These are phyloP conservation scores for Paecilomyces dactylethromorphus DNA, from an alignment of 2,329 filamentous ascomycete species.

Conservation along the genomic window DNA sequence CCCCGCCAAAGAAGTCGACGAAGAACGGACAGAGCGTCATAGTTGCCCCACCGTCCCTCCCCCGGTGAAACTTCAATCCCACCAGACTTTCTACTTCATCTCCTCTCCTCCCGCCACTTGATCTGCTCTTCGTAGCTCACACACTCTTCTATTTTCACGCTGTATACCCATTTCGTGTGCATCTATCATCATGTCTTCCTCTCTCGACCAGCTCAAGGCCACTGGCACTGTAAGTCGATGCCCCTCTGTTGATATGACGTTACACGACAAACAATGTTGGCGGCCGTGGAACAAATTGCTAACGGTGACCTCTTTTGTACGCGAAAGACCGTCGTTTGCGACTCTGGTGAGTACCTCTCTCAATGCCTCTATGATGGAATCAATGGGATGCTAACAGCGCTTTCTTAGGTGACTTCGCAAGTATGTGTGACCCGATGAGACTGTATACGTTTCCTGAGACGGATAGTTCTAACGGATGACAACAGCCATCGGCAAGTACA, in stretches of 20 bases:
- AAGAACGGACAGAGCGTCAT: slow-evolving; percentile 18
- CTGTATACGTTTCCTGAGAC: slow-evolving; percentile 5
- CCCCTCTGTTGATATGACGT: slow-evolving; percentile 2
- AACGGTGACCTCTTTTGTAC: slow-evolving; percentile 7
- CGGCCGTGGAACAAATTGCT: slow-evolving; percentile 7
- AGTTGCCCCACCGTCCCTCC: slow-evolving; percentile 15
- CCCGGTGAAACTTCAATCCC: background rate
- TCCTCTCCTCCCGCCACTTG: background rate
- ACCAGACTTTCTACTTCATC: background rate
- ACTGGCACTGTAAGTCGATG: slow-evolving; percentile 75
- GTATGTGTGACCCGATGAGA: slow-evolving; percentile 45
- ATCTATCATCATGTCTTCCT: slow-evolving; percentile 62
- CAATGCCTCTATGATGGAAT: slow-evolving; percentile 20
- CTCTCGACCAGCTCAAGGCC: slow-evolving; percentile 96
- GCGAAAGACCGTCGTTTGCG: slow-evolving; percentile 80
- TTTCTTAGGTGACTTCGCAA: slow-evolving; percentile 64
- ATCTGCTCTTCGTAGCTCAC: background rate
- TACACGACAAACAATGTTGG: slow-evolving; percentile 2
- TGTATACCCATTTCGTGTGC: background rate
- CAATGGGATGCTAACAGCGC: background rate
- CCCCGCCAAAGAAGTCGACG: background rate
- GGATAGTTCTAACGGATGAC: slow-evolving; percentile 11
- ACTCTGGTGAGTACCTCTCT: slow-evolving; percentile 66
- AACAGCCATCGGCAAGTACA: slow-evolving; percentile 95
- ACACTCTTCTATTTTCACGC: background rate